Base-by-base conservation (phyloP, 768 basidiomycete species). In the Boletus reticuloceps region DNA sequence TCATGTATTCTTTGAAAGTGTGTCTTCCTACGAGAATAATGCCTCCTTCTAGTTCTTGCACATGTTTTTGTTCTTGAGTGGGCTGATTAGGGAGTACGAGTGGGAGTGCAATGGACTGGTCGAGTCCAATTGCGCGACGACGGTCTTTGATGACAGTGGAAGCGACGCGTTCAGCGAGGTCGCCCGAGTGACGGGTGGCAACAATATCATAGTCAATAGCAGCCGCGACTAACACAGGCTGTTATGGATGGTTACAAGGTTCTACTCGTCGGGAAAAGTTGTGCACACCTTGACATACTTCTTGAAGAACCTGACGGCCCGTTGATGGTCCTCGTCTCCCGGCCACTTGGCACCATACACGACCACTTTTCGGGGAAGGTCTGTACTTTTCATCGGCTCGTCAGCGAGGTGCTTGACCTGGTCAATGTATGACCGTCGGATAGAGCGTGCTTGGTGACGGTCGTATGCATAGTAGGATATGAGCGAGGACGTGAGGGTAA, bases 211-310 rank as follows among this genome's bases (percentile, higher is more conserved):
- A 99, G 78, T 99, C 97, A 36, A 98, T 77, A 0, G 94, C 97
- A 3, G 94, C 94, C 6, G 96, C 94, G 36, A 95, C 90, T 6
- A 99, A 79, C 53, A 96, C 82, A 10, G 97, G 97, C 97, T 99
- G 65, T 14, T 54, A 43, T 41, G 48, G 36, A 49, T 47, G 45
- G 8, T 48, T 64, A 14, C 20, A 12, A 48, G 36, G 40, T 25
- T 47, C 27, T 41, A n/a, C 41, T 36, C 31, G 43, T 47, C 44
- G 20, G 47, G 36, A 16, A 58, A 58, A 64, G 60, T 50, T 61
- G 53, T 43, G 64, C 84, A 60, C 59, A 97, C 97, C 89, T 97
- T 96, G 77, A 98, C 84, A 74, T 97, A 98, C 79, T 91, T 93
- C 71, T 91, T 88, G 77, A 98, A 98, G 77, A 93, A 92, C 74